phyloP scores from a whole-genome alignment of 805 yeast species.

The Myxozyma melibiosi region DNA sequence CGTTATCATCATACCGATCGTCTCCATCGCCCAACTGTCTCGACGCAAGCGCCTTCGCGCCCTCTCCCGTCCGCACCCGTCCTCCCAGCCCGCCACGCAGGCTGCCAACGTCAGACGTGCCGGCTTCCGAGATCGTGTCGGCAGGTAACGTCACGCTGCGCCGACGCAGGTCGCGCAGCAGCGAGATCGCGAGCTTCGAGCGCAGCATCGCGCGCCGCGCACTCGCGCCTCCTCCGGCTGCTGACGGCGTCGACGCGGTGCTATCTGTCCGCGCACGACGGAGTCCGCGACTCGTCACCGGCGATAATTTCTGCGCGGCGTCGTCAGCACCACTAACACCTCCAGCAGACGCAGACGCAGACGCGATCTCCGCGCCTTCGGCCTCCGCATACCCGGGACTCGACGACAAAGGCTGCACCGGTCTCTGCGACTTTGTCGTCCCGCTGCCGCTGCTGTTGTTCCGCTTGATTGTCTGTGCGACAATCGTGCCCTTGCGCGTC shows the following conservation, averaged over 20 bases:
- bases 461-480: conserved; percentile 16
- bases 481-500: conserved; percentile 24
- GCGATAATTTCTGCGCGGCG: not conserved
- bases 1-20: not conserved
- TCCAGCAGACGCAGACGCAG: not conserved
- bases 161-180: conserved; percentile 27
- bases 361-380: not conserved
- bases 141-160: conserved; percentile 17
- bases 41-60: conserved; percentile 11
- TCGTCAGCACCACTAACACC: too few species aligned
- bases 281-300: not conserved
- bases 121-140: conserved; percentile 2
- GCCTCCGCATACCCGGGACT: conserved; percentile 6
- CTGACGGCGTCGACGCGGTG: not conserved
- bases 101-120: conserved; percentile 6
- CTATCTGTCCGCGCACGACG: conserved; percentile 9
- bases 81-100: too few species aligned
- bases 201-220: conserved; percentile 1
- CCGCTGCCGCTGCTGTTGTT: not conserved
- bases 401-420: conserved; percentile 16
- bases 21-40: not conserved
- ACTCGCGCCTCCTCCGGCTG: not conserved
- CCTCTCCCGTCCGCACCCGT: conserved; percentile 6
- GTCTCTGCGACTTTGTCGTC: not conserved
- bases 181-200: conserved; percentile 23